These are phyloP conservation scores for Centaurea solstitialis DNA, from an alignment of 129 eudicot genomes.

Conservation along the genomic window DNA sequence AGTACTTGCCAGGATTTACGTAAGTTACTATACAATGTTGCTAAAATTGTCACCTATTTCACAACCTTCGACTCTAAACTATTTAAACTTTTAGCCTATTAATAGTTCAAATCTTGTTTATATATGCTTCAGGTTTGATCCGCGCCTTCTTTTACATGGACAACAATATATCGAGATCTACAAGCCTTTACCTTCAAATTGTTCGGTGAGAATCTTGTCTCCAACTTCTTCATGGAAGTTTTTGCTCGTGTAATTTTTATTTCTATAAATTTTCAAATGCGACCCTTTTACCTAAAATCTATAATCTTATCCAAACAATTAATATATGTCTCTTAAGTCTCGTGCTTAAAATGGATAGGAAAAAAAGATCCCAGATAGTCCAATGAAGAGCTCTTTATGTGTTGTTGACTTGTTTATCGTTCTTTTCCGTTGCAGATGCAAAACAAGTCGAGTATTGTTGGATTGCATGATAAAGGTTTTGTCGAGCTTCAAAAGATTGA, in stretches of 20 bases:
- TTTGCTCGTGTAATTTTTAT: not conserved
- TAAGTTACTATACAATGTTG: slow-evolving; percentile 35
- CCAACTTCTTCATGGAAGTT: slow-evolving; percentile 3
- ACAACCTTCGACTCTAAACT: not conserved
- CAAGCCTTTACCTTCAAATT: slow-evolving; percentile 78
- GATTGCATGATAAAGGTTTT: slow-evolving; percentile 98
- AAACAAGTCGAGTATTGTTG: slow-evolving; percentile 73
- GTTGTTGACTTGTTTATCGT: no score
- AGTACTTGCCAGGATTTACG: slow-evolving; percentile 66
- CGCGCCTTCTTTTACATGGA: slow-evolving; percentile 89
- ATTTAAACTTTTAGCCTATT: not conserved
- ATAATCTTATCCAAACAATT: not conserved
- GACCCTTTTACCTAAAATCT: not conserved
- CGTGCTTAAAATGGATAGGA: no score
- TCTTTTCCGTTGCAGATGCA: slow-evolving; percentile 48
- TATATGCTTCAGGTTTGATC: slow-evolving; percentile 69
- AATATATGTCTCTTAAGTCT: no score
- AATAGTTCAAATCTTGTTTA: slow-evolving; percentile 1
- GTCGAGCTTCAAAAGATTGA: not conserved
- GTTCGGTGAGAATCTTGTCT: slow-evolving; percentile 55
- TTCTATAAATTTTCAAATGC: not conserved
- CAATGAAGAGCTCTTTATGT: no score
- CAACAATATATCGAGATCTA: slow-evolving; percentile 93
- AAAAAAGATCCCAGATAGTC: no score
- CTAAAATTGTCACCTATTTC: not conserved